phyloP scores from a whole-genome alignment of 495 filamentous ascomycete genomes.

The Penicillium coffeae region DNA sequence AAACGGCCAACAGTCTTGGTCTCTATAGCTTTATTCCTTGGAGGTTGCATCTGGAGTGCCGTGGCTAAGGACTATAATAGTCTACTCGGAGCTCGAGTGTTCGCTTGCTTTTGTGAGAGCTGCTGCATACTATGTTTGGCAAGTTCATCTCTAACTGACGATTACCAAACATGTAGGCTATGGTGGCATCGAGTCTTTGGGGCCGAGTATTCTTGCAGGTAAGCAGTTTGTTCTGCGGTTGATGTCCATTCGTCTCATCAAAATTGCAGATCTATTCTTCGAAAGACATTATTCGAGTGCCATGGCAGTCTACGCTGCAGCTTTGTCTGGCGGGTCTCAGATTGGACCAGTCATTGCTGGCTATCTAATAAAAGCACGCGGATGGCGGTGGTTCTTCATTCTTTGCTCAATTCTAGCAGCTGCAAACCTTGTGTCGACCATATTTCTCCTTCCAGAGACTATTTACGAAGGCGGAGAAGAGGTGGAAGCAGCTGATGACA shows the following conservation, averaged over 20 bases:
- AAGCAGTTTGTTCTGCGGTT: background rate
- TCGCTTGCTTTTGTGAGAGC: slow-evolving; percentile 30
- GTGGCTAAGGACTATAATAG: slow-evolving; percentile 29
- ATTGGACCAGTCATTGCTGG: slow-evolving; percentile 31
- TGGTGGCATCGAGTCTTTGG: slow-evolving; percentile 34
- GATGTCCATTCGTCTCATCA: background rate
- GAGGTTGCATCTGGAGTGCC: slow-evolving; percentile 33
- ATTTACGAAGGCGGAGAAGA: slow-evolving; percentile 23
- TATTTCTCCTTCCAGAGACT: slow-evolving; percentile 30
- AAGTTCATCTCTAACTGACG: background rate
- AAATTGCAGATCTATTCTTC: slow-evolving; percentile 27
- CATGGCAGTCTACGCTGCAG: slow-evolving; percentile 36
- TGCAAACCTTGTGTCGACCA: slow-evolving; percentile 26
- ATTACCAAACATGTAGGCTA: slow-evolving; percentile 12
- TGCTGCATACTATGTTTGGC: background rate
- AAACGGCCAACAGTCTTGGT: slow-evolving; percentile 43
- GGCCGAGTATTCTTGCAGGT: slow-evolving; percentile 37
- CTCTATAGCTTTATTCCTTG: slow-evolving; percentile 35
- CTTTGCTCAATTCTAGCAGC: slow-evolving; percentile 29
- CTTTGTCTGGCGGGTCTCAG: slow-evolving; percentile 34
- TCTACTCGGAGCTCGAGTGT: slow-evolving; percentile 25
- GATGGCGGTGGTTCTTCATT: slow-evolving; percentile 36
- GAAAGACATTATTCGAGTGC: slow-evolving; percentile 39
- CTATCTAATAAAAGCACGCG: slow-evolving; percentile 25
- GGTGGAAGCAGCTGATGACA: slow-evolving; percentile 7